Evolutionary conservation across 2,329 filamentous ascomycete species (phyloP), one percentile per base, ranked within the genome.

Genomic region (Penicillium glabrum): DNA sequence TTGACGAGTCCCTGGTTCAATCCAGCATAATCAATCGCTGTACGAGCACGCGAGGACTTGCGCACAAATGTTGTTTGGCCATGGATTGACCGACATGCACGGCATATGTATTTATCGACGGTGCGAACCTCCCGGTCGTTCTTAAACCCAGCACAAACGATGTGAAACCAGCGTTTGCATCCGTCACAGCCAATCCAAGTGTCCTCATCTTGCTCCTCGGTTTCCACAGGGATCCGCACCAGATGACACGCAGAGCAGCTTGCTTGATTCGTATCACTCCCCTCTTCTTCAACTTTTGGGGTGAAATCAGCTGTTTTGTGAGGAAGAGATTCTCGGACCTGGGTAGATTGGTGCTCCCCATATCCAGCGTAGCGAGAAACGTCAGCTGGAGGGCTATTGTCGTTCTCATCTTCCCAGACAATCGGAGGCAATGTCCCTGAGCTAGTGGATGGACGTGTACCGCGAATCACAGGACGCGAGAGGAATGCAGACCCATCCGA

Each of bases 151-250:
- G 86, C 86, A 68, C 86, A 89, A 52, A 84, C 81, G 58, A 85
- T 85, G 72, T 89, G 86, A 66, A 85, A 88, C 86, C 86, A 89
- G 55, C 79, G 79, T 67, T 87, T 86, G 73, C 86, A 89, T 26
- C 84, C 86, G 69, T 89, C 86, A 67, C 86, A 89, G 43, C 82
- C 83, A 59, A 89, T 86, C 86, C 86, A 89, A 14, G 79, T 78
- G 56, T 77, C 75, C 58, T 79, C 76, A 53, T 83, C 79, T 61
- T 87, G 82, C 52, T 85, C 83, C 23, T 75, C 74, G 11, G 76
- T 78, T 33, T 79, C 79, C 23, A 77, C 71, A 35, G 80, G 78
- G 50, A 82, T 79, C 21, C 84, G 80, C 46, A 81, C 76, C 54
- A 82, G 79, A 41, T 82, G 79, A 67, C 85, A 88, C 26, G 80